These are phyloP conservation scores for Blastobotrys robertii DNA, from an alignment of 805 yeast genomes.

Conservation along the genomic window DNA sequence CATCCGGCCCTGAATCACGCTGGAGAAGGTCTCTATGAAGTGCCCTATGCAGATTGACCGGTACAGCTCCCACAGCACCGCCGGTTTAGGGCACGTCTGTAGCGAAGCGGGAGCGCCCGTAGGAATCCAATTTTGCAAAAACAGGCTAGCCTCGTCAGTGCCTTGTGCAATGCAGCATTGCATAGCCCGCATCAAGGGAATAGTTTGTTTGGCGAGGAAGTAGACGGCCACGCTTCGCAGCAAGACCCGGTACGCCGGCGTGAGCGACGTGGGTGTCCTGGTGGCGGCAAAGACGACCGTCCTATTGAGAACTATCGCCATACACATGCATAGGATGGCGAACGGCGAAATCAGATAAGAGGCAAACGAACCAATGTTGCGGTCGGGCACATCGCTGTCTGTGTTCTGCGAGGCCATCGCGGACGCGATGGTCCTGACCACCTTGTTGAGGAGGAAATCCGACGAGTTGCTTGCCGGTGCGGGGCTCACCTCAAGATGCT, in stretches of 20 bases:
- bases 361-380: conserved; percentile 9
- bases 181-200: conserved; percentile 30
- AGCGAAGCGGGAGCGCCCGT: conserved; percentile 3
- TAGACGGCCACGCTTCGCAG: conserved; percentile 33
- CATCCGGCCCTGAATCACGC: conserved; percentile 44
- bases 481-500: not conserved
- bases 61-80: conserved; percentile 49
- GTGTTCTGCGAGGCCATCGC: conserved; percentile 7
- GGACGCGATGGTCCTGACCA: conserved; percentile 7
- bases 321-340: conserved; percentile 38
- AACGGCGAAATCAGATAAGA: conserved; percentile 23
- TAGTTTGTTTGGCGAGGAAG: conserved; percentile 27
- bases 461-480: not conserved
- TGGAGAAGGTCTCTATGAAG: conserved; percentile 55
- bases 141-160: conserved; percentile 5
- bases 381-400: conserved; percentile 8
- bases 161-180: conserved; percentile 20
- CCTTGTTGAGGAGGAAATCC: conserved; percentile 10
- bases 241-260: conserved; percentile 25
- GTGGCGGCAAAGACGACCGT: conserved; percentile 49
- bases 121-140: conserved; percentile 5
- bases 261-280: conserved; percentile 32
- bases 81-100: conserved; percentile 36
- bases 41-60: conserved; percentile 50
- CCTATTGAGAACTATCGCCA: conserved; percentile 50